These are phyloP conservation scores for Salvia miltiorrhiza DNA, from an alignment of 257 asterid species.

Conservation along the genomic window DNA sequence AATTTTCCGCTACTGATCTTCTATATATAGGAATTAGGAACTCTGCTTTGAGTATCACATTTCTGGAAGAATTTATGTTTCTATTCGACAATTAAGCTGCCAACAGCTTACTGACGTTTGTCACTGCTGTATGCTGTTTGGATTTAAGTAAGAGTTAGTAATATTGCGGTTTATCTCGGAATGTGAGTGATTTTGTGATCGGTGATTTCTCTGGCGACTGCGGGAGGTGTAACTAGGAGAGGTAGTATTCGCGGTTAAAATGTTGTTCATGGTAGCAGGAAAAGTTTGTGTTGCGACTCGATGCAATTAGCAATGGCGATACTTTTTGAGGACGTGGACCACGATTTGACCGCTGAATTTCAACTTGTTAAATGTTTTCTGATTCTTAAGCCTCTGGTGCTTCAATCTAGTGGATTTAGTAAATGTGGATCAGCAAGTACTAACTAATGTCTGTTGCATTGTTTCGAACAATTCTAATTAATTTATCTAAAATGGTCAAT, in stretches of 20 bases:
- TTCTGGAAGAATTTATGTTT: not conserved
- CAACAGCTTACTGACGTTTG: not conserved
- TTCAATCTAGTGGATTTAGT: conserved; percentile 2
- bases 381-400: not conserved
- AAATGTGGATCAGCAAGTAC: conserved; percentile 7
- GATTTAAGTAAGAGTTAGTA: conserved; percentile 11
- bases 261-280: conserved; percentile 6
- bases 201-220: not conserved
- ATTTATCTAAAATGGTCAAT: not conserved
- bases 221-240: not conserved
- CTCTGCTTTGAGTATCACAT: conserved; percentile 23
- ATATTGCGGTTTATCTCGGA: conserved; percentile 11
- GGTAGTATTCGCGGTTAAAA: not conserved
- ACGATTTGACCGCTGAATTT: conserved; percentile 13
- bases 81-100: conserved; percentile 9
- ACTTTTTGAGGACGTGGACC: conserved; percentile 5
- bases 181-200: conserved; percentile 22
- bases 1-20: conserved; percentile 3
- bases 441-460: conserved; percentile 11
- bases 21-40: not conserved
- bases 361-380: not conserved
- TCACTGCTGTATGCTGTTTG: conserved; percentile 10
- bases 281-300: conserved; percentile 2
- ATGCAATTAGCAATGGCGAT: not conserved
- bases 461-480: not conserved